A percentile compares a stretch with the other conserved stretches of the same genome.
Conservation (phyloP, 495 filamentous ascomycete genomes). For the Aspergillus ostianus region DNA sequence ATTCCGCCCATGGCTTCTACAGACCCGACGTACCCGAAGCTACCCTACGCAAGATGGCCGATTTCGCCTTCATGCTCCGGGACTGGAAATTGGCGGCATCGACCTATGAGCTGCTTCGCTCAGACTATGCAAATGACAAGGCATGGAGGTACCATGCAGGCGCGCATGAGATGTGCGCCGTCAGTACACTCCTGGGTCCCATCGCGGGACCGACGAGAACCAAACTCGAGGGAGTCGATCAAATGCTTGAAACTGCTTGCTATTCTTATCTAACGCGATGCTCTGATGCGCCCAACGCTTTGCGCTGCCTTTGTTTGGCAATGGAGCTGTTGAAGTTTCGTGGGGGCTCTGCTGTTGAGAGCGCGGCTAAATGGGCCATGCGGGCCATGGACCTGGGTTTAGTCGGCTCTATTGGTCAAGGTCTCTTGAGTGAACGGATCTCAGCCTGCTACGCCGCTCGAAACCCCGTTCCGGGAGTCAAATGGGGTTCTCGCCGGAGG, state of each 20-base stretch:
- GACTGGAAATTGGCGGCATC: slow-evolving; percentile 92
- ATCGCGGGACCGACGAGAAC: slow-evolving; percentile 67
- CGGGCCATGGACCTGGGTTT: slow-evolving; percentile 75
- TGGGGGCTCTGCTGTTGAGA: slow-evolving; percentile 76
- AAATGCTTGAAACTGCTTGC: slow-evolving; percentile 79
- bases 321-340: slow-evolving; percentile 79
- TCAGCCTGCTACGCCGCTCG: slow-evolving; percentile 79
- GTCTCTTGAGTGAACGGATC: slow-evolving; percentile 78
- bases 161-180: slow-evolving; percentile 87
- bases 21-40: slow-evolving; percentile 81
- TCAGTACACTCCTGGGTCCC: slow-evolving; percentile 74
- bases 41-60: slow-evolving; percentile 86
- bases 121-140: slow-evolving; percentile 91
- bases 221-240: slow-evolving; percentile 75
- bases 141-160: slow-evolving; percentile 95
- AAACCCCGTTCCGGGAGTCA: slow-evolving; percentile 57
- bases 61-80: slow-evolving; percentile 93
- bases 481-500: slow-evolving; percentile 66
- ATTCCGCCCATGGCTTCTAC: slow-evolving; percentile 74
- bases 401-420: slow-evolving; percentile 69
- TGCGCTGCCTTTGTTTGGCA: slow-evolving; percentile 72
- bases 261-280: slow-evolving; percentile 92
- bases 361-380: slow-evolving; percentile 81
- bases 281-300: slow-evolving; percentile 66
- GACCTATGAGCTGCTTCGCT: slow-evolving; percentile 82